A percentile compares a stretch with the other conserved stretches of the same genome.
phyloP scores from a whole-genome alignment of 202 grass and related monocot genomes.

The Setaria viridis region DNA sequence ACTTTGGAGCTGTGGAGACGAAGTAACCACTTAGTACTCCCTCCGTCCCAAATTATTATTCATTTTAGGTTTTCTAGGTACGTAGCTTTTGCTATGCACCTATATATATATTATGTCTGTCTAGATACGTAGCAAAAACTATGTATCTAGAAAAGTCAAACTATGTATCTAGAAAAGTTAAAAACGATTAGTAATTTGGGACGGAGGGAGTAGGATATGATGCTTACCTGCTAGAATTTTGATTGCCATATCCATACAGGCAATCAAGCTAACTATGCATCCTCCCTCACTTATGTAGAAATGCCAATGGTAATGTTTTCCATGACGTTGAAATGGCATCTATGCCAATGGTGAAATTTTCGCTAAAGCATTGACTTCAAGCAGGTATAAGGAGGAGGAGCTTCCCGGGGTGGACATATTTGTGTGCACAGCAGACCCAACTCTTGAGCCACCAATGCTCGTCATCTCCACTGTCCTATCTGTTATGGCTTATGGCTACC shows the following conservation, averaged over 20 bases:
- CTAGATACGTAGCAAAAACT: no score
- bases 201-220: background rate
- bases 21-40: no score
- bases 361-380: conserved; percentile 21
- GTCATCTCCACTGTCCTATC: conserved; percentile 85
- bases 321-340: background rate
- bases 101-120: no score
- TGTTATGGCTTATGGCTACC: conserved; percentile 86
- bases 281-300: background rate
- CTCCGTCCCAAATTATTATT: no score
- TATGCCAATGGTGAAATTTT: background rate
- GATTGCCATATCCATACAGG: background rate
- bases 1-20: background rate
- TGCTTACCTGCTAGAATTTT: background rate
- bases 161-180: no score
- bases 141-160: no score
- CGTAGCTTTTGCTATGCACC: no score
- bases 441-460: conserved; percentile 71
- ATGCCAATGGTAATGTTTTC: background rate
- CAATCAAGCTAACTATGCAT: background rate
- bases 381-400: conserved; percentile 43
- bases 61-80: no score
- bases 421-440: conserved; percentile 79
- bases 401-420: conserved; percentile 83
- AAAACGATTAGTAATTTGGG: no score